Conservation (phyloP, 306 rosid species). For the Albizia julibrissin region DNA sequence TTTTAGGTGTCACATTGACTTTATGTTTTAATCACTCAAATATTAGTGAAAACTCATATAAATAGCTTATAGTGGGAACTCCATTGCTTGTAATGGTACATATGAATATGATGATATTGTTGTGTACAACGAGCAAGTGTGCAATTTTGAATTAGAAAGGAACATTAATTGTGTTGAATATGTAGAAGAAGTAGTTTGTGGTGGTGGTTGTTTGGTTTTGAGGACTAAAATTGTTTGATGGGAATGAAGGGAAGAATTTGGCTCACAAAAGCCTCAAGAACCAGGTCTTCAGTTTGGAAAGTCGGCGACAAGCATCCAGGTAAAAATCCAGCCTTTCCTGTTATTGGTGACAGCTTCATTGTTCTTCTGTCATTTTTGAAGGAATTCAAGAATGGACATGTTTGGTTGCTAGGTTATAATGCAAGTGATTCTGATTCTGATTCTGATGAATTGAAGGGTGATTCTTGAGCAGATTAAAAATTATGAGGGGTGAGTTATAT, state of each 20-base stretch:
- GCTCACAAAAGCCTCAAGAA: conserved; percentile 84
- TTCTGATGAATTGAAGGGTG: conserved; percentile 72
- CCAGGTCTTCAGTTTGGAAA: conserved; percentile 88
- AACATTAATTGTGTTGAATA: conserved; percentile 8
- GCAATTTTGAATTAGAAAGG: conserved; percentile 13
- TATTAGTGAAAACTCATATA: not conserved
- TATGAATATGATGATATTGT: not conserved
- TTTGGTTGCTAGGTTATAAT: conserved; percentile 63
- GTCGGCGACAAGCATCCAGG: conserved; percentile 93
- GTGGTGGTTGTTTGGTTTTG: conserved; percentile 12
- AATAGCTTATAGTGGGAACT: not conserved
- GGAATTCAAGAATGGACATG: not conserved
- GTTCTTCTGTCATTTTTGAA: not conserved
- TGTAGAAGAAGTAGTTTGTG: conserved; percentile 12
- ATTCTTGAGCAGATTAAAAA: conserved; percentile 41
- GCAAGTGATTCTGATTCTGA: conserved; percentile 97
- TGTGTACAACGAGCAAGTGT: conserved; percentile 16
- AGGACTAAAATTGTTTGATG: conserved; percentile 33
- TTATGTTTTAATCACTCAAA: not conserved
- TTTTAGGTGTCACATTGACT: not conserved
- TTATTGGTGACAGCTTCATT: not conserved
- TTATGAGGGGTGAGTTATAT: conserved; percentile 41
- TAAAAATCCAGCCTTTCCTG: conserved; percentile 31
- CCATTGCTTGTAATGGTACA: conserved; percentile 14
- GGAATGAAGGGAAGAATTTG: conserved; percentile 75